Evolutionary conservation across 306 rosid species (phyloP).

Genomic region (Potentilla sterilis): DNA sequence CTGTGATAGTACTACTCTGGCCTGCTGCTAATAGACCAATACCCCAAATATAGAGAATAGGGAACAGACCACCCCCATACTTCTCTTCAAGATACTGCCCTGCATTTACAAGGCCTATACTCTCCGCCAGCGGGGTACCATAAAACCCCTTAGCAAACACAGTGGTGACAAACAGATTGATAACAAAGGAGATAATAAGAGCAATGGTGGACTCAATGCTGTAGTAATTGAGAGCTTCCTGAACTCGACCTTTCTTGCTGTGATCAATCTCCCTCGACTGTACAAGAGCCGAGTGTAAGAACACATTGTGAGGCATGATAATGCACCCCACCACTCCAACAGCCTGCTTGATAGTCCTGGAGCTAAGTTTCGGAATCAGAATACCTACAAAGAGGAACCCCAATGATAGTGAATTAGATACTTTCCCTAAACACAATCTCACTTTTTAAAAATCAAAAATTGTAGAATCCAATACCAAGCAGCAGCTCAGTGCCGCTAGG

Average conservation of each 20-base stretch:
- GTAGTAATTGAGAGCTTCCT: constrained; percentile 89
- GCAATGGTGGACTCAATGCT: constrained; percentile 86
- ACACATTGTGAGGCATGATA: constrained; percentile 98
- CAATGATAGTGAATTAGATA: constrained; percentile 19
- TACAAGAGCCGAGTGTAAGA: constrained; percentile 93
- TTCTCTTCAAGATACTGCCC: constrained; percentile 88
- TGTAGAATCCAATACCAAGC: constrained; percentile 49
- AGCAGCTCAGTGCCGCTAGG: constrained; percentile 84
- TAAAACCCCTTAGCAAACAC: constrained; percentile 93
- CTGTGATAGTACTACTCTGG: constrained; percentile 96
- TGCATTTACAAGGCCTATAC: constrained; percentile 87
- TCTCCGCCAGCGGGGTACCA: constrained; percentile 61
- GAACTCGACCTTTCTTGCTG: constrained; percentile 68
- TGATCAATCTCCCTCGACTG: constrained; percentile 79
- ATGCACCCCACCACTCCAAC: constrained; percentile 97
- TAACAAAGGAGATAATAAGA: constrained; percentile 65
- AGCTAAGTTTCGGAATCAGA: constrained; percentile 89
- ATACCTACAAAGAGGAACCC: constrained; percentile 46
- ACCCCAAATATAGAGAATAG: constrained; percentile 91
- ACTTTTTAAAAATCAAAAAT: neutral
- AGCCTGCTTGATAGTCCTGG: constrained; percentile 86
- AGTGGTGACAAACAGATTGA: constrained; percentile 83
- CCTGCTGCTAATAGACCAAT: constrained; percentile 95
- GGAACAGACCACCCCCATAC: constrained; percentile 85
- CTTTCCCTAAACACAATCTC: neutral